A percentile compares a stretch with the other conserved stretches of the same genome.
phyloP scores from a whole-genome alignment of 192 early-diverging fungal genomes.

The Coemansia sp. region DNA sequence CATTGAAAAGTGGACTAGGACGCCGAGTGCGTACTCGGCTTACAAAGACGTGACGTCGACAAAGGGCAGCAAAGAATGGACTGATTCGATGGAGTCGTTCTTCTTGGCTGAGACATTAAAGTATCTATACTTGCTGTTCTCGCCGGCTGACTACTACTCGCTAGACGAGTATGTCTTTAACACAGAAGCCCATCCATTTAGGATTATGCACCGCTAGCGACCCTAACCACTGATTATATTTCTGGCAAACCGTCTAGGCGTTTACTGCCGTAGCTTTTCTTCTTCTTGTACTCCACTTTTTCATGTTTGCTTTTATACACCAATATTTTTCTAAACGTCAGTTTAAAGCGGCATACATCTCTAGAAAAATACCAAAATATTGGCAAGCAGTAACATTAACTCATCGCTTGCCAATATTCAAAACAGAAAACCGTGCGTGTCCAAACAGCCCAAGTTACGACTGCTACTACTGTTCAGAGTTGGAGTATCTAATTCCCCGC shows the following conservation, averaged over 20 bases:
- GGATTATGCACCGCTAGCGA: constrained; percentile 39
- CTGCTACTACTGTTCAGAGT: constrained; percentile 2
- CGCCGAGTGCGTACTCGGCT: constrained; percentile 62
- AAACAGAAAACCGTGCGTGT: not conserved
- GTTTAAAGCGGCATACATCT: not conserved
- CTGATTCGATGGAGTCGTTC: constrained; percentile 57
- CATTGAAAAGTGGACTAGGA: constrained; percentile 77
- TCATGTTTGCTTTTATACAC: not conserved
- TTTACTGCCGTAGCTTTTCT: not conserved
- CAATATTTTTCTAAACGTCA: not conserved
- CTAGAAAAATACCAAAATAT: constrained; percentile 4
- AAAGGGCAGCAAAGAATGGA: constrained; percentile 19
- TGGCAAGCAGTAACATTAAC: constrained; percentile 4
- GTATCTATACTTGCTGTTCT: constrained; percentile 88
- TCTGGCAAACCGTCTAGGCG: not conserved
- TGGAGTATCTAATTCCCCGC: not conserved
- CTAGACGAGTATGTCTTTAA: constrained; percentile 90
- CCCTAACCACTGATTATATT: not conserved
- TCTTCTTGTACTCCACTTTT: not conserved
- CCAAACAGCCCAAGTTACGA: not conserved
- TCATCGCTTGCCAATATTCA: not conserved
- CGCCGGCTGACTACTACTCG: constrained; percentile 62
- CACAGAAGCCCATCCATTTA: constrained; percentile 92
- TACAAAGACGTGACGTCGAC: constrained; percentile 53
- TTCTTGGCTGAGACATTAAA: constrained; percentile 89